Evolutionary conservation across 495 filamentous ascomycete species (phyloP).

Genomic region (Trichoderma reesei): DNA sequence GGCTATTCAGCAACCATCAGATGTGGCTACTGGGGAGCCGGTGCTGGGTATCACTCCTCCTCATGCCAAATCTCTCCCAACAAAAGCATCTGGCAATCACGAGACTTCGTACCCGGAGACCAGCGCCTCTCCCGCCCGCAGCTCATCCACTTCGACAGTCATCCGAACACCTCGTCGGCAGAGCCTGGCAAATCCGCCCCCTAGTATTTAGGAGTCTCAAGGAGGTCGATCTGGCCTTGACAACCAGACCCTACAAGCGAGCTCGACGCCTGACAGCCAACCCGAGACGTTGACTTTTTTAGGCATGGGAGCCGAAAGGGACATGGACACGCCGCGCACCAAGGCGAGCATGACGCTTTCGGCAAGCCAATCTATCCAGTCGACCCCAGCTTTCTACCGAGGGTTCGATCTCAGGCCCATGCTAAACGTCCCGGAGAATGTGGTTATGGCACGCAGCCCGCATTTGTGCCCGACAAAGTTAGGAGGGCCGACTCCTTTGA

Average conservation of each 20-base stretch:
- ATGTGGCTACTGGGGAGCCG: not conserved
- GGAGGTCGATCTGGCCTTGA: not conserved
- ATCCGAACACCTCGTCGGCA: not conserved
- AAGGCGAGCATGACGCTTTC: not conserved
- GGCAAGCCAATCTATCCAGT: not conserved
- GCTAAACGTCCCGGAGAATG: not conserved
- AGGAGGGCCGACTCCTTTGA: not conserved
- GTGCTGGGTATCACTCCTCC: not conserved
- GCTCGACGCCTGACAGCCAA: not conserved
- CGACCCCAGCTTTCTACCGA: not conserved
- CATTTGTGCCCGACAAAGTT: too few species aligned
- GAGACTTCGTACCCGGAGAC: not conserved
- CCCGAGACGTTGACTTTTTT: conserved; percentile 26
- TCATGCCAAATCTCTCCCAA: not conserved
- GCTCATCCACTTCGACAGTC: not conserved
- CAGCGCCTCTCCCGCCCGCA: not conserved
- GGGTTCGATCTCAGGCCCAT: too few species aligned
- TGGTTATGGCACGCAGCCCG: not conserved
- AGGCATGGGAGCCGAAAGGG: conserved; percentile 17
- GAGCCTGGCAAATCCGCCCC: not conserved
- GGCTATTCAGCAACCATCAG: not conserved
- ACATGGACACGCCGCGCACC: not conserved
- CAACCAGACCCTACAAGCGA: not conserved
- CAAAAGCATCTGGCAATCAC: not conserved
- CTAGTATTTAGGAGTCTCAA: not conserved